Percentiles rank a stretch among this genome's conserved stretches.
These are phyloP conservation scores for Melampsora larici-populina DNA, from an alignment of 1,284 basidiomycete genomes.

Conservation along the genomic window DNA sequence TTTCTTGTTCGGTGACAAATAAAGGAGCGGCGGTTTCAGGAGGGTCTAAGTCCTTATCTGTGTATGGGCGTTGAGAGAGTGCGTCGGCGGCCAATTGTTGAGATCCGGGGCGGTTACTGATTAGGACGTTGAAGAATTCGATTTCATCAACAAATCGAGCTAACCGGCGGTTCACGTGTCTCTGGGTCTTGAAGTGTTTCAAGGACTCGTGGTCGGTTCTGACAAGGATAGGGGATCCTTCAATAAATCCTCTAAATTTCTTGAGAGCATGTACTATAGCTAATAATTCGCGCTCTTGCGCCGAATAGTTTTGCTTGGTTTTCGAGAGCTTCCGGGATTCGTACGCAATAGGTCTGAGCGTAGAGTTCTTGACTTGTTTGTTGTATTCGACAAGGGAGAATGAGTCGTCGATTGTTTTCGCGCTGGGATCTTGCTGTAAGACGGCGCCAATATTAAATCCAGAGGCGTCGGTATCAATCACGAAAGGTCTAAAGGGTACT, in stretches of 20 bases:
- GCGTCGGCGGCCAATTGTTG: constrained; percentile 24
- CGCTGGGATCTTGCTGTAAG: neutral
- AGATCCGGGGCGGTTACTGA: constrained; percentile 8
- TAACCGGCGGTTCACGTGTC: neutral
- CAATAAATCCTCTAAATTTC: constrained; percentile 1
- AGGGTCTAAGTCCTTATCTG: neutral
- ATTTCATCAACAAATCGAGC: constrained; percentile 7
- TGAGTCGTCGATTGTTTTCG: neutral
- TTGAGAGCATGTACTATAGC: constrained; percentile 19
- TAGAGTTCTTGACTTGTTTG: no score
- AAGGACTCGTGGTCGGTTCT: constrained; percentile 2
- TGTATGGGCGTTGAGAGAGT: constrained; percentile 2
- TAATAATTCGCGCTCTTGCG: constrained; percentile 6
- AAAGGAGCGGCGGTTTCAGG: neutral
- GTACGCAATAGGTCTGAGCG: no score
- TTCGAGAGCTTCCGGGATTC: constrained; percentile 16
- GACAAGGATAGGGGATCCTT: constrained; percentile 9
- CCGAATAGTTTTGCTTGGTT: constrained; percentile 17
- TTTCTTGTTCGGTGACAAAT: no score
- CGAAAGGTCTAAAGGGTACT: neutral
- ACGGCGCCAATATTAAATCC: neutral
- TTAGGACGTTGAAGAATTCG: no score
- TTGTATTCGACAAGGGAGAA: no score
- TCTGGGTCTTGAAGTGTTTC: constrained; percentile 16
- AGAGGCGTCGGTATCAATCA: no score